Base-by-base conservation (phyloP, 163 green algal species). In the Chloromonas sp. region DNA sequence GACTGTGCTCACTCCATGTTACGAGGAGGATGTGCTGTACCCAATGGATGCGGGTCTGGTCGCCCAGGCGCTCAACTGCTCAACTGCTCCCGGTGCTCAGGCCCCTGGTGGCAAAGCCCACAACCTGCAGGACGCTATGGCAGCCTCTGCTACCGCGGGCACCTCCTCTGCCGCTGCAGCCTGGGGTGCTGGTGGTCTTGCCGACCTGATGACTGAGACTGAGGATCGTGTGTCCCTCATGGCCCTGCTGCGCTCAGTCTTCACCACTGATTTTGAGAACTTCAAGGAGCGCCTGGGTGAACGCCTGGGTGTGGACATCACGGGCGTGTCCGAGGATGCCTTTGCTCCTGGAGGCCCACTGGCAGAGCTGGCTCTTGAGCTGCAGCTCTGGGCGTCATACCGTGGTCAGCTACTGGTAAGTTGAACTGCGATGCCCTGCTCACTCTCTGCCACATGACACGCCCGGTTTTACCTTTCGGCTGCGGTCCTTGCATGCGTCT, bases 1-100 rank as follows among this genome's bases (percentile, higher is more conserved):
- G 86, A 93, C 87, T 66, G 88, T 88, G 66, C 86, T 94, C 14
- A 94, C 92, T 2, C 92, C 92, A 0, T 82, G 90, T 71, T 90
- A 93, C 79, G 86, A 90, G 61, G 92, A 95, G 90, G 92, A 94
- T 77, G 92, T 95, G 62, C 81, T 95, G 15, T 95, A 94, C 85
- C 88, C 91, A 2, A 85, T 95, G 14, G 89, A 93, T 78, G 83
- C 84, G 0, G 71, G 60, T 36, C 61, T 58, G 2, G 85, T 89
- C 58, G 90, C 91, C 60, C 3, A 59, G 14, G 70, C 61, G 2
- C 74, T 81, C 11, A n/a, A 3, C 66, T 74, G 66, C 66, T 74
- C 66, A 5, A 74, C 66, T 11, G 11, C 66, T 11, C 36, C 36
- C 36, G 36, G 36, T 36, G 36, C 36, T 36, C 36, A 36, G 36